Base-by-base conservation (phyloP, 805 yeast species). In the Candida insectorum region DNA sequence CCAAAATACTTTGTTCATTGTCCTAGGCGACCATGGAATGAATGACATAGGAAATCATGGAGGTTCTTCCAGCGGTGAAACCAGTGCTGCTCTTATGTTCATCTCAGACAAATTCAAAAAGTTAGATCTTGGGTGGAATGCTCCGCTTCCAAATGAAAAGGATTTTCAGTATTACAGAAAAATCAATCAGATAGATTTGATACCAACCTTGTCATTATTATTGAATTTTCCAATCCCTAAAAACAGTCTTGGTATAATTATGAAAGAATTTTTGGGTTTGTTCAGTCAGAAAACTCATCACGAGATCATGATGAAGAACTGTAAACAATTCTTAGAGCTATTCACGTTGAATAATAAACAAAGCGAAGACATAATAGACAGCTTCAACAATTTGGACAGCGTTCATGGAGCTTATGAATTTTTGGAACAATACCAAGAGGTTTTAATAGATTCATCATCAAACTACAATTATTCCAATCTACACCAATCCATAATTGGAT, bases 11-110 rank as follows among this genome's bases (percentile, higher is more conserved):
- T 55, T 93, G 30, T 57, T 91, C 15, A 74, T 89, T 4, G 74
- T 89, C 0, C 61, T 85, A 67, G 97, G 97, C 0, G 97, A 89
- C 48, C 97, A 89, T 56, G 97, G 97, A 3, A 89, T 89, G 97
- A 88, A 88, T 51, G 94, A 88, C 33, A 75, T 83, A 4, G 97
- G 97, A 1, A 91, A 89, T 48, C 97, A 93, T 55, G 99, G 99
- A 6, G 99, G 97, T 1, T 85, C 97, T 0, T 84, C 96, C 1
- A 3, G 71, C 0, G 95, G 96, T 2, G 99, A 93, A 56, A 91
- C 97, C 0, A 83, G 88, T 11, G 82, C 98, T 1, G 97, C 83
- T 0, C 48, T 93, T 49, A 61, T 79, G 1, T 69, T 91, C 26
- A 61, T 84, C 0, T 81, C 96, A 0, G 76, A 81, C 6, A 71